Conservation (phyloP, 75 land plant genomes). For the Picea sitchensis region DNA sequence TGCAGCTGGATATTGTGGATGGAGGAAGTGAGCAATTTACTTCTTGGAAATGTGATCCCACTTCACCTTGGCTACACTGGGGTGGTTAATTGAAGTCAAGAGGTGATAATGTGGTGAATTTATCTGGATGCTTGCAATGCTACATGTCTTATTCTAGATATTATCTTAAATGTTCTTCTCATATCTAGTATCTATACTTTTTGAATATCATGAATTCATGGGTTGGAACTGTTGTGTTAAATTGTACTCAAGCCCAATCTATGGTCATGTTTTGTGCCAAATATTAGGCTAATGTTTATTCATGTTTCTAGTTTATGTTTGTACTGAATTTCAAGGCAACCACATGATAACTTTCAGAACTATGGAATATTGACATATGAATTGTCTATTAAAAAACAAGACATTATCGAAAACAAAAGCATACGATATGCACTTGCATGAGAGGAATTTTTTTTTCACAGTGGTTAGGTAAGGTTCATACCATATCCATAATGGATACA, state of each 20-base stretch:
- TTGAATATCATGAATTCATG: background rate
- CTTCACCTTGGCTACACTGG: slow-evolving; percentile 84
- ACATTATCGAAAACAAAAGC: slow-evolving; percentile 59
- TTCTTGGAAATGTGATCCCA: slow-evolving; percentile 86
- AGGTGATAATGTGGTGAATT: slow-evolving; percentile 37
- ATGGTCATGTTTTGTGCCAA: background rate
- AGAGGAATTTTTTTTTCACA: slow-evolving; percentile 86
- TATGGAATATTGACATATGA: background rate
- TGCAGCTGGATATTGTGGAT: slow-evolving; percentile 92
- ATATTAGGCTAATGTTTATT: background rate
- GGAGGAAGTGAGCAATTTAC: slow-evolving; percentile 88
- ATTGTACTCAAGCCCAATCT: background rate
- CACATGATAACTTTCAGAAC: background rate
- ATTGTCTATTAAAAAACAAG: slow-evolving; percentile 31
- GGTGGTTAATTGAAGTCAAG: slow-evolving; percentile 91
- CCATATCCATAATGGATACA: background rate
- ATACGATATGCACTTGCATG: slow-evolving; percentile 78
- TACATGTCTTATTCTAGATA: background rate
- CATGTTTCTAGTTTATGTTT: background rate
- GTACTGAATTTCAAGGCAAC: background rate
- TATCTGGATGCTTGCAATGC: background rate
- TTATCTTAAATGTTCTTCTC: background rate
- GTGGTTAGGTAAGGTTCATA: slow-evolving; percentile 49
- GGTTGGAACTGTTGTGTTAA: background rate
- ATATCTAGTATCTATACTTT: too few species aligned